phyloP scores from a whole-genome alignment of 1,284 basidiomycete species.

The Melampsora americana region DNA sequence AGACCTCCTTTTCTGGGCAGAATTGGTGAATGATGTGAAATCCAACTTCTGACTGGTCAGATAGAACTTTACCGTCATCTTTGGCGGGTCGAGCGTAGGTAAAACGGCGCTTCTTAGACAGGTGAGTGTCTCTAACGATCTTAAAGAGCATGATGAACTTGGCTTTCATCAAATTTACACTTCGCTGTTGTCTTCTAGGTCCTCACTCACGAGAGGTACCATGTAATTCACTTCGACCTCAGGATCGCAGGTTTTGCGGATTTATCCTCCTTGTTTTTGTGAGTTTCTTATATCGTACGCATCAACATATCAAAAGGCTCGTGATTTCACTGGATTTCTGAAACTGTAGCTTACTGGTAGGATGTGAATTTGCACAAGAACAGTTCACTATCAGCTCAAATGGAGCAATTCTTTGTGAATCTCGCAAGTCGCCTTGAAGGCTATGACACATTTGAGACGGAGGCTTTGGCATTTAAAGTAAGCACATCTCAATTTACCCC shows the following conservation, averaged over 20 bases:
- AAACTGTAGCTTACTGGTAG: background rate
- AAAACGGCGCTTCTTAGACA: constrained; percentile 76
- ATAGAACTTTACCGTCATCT: constrained; percentile 72
- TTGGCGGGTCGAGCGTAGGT: constrained; percentile 68
- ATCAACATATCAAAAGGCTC: background rate
- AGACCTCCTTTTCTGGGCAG: too few species aligned
- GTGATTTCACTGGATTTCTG: too few species aligned
- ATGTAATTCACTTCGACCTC: constrained; percentile 76
- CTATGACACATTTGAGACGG: constrained; percentile 68
- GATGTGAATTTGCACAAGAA: background rate
- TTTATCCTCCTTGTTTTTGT: constrained; percentile 65
- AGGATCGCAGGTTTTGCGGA: constrained; percentile 78
- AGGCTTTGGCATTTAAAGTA: constrained; percentile 69
- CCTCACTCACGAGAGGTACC: constrained; percentile 64
- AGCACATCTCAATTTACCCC: background rate
- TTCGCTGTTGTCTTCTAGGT: constrained; percentile 53
- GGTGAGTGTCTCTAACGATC: constrained; percentile 33
- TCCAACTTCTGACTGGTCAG: constrained; percentile 52
- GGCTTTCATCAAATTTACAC: background rate
- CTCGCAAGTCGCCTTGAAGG: constrained; percentile 64
- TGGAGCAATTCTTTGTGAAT: constrained; percentile 71
- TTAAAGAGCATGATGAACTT: background rate
- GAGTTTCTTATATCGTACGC: background rate
- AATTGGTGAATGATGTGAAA: too few species aligned
- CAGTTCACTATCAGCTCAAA: constrained; percentile 67